Evolutionary conservation across 139 green algal species (phyloP), one percentile per base, ranked within the genome.

Genomic region (Micractinium conductrix): DNA sequence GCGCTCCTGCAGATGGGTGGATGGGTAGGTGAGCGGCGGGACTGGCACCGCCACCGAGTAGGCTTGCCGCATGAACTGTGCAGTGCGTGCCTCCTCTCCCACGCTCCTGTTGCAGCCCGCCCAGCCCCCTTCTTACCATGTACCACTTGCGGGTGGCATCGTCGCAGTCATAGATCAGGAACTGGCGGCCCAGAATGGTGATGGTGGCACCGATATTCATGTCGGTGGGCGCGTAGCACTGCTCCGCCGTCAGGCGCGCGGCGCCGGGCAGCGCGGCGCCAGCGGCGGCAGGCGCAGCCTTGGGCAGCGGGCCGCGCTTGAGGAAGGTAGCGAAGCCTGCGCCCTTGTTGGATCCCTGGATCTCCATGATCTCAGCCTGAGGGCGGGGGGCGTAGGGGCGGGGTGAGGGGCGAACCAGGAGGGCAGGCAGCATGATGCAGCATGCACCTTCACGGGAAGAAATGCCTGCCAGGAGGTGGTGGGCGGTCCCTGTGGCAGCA

Each of bases 251-350:
- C 17, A 82, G 79, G 79, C 65, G 45, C 5, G 40, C 30, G 62
- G 74, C 48, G 35, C 68, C 76, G 17, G 76, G 76, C 45, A 86
- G 70, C 37, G 50, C 58, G 30, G n/a, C n/a, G 30, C 42, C 65
- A 33, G 33, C 65, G 2, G 65, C 33, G 33, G 65, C 65, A 33
- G 65, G 65, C 65, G 65, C 22, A 37, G 69, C 87, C 89, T 95
- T 96, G 14, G 95, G 93, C 55, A 99, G 93, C 63, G 82, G 89
- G 14, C 81, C 90, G 55, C 96, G 91, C 44, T 92, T 92, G 0
- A 98, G 90, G 92, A 98, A 96, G 35, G 96, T 86, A 24, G 95
- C 93, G 89, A 98, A 98, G 78, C 91, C 90, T 63, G 97, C 93
- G 38, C 93, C 91, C 21, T 44, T 92, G 89, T 98, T 98, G 81